Evolutionary conservation across 2,329 filamentous ascomycete species (phyloP), one percentile per base, ranked within the genome.

Genomic region (Purpureocillium lavendulum): DNA sequence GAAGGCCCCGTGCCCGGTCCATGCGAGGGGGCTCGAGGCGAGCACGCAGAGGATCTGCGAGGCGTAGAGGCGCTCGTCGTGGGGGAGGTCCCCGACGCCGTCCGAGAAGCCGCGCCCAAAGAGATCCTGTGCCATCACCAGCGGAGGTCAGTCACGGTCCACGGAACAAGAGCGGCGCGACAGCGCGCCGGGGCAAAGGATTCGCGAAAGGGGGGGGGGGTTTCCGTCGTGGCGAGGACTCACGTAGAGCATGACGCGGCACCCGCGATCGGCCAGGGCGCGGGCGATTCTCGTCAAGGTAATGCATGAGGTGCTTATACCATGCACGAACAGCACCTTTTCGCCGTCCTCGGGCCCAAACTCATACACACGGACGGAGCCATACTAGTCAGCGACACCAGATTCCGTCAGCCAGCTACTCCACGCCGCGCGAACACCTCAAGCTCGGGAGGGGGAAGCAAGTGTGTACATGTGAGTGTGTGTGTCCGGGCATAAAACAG

Each of bases 241-340:
- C 58, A 76, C 73, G 56, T 88, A 92, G 4, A 92, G 67, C 78
- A 94, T 80, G 11, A 94, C 86, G 32, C 87, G 75, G 55, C 79
- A 89, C 26, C 86, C 84, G 37, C 72, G 73, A 30, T 73, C 67
- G 3, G 75, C 85, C 16, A 94, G 69, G 15, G 69, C 71, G 49
- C 80, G 68, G 21, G 86, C 84, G 28, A 94, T 60, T 33, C 72
- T 73, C 18, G 73, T 72, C 13, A 92, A 67, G 2, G 84, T 80
- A 50, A 89, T 75, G 57, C 83, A 87, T 0, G 87, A 83, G 0
- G 86, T 94, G 44, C 81, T 87, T 55, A 94, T 90, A 33, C 87
- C 87, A 56, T 94, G 87, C 8, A 94, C 69, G 28, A 94, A 70
- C 13, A 94, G 61, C 4, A 92, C 80, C 52, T 84, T 89, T 34